Percentiles rank a stretch among this genome's conserved stretches.
These are phyloP conservation scores for Micractinium sp. DNA, from an alignment of 139 green algal species.

Conservation along the genomic window DNA sequence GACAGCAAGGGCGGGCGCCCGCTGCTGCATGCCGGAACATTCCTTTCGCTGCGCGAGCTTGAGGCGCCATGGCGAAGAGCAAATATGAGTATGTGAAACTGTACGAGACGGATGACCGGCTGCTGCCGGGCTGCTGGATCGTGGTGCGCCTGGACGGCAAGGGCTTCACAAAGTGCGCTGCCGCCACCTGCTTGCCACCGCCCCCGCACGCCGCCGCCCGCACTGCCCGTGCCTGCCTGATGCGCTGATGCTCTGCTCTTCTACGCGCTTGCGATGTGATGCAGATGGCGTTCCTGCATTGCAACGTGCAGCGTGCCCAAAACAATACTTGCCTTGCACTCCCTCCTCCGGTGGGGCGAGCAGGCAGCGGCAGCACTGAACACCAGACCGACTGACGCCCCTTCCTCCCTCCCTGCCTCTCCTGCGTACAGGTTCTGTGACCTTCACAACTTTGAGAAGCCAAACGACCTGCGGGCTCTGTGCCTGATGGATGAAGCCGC, in stretches of 20 bases:
- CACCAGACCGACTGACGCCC: too few relatives aligned
- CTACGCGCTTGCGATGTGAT: background rate
- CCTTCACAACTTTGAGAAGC: conserved; percentile 85
- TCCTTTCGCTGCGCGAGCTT: too few relatives aligned
- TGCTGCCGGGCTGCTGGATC: conserved; percentile 86
- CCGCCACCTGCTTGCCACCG: background rate
- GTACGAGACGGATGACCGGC: conserved; percentile 77
- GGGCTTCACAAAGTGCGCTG: conserved; percentile 86
- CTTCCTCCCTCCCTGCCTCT: too few relatives aligned
- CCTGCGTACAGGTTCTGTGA: conserved; percentile 73
- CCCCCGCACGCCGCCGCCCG: background rate
- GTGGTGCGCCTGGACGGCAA: conserved; percentile 89
- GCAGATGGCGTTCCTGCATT: background rate
- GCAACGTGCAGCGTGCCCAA: too few relatives aligned
- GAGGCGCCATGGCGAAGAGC: conserved; percentile 68
- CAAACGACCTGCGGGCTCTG: conserved; percentile 80
- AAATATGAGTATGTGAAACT: conserved; percentile 87
- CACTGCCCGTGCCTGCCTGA: background rate
- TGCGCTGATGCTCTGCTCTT: background rate
- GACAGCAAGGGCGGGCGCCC: too few relatives aligned
- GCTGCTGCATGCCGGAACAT: too few relatives aligned
- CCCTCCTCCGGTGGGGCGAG: too few relatives aligned
- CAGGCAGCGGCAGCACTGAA: background rate
- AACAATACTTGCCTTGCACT: background rate
- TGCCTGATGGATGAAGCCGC: conserved; percentile 83